A percentile compares a stretch with the other conserved stretches of the same genome.
These are phyloP conservation scores for Candida tetrigidarum DNA, from an alignment of 1,139 yeast species.

Conservation along the genomic window DNA sequence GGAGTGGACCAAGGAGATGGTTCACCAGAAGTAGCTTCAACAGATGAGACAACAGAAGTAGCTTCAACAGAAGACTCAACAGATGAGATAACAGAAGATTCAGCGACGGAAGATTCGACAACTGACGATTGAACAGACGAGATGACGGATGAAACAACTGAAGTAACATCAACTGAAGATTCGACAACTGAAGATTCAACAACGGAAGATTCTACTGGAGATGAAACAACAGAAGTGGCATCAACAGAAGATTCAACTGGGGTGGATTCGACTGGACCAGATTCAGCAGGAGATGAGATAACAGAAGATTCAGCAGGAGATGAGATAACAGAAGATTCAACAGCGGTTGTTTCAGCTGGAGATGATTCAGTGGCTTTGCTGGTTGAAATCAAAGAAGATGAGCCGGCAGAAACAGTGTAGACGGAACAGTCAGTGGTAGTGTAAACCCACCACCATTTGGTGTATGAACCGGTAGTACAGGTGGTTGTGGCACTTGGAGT, in stretches of 20 bases:
- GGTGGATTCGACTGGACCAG: not conserved
- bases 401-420: not conserved
- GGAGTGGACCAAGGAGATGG: too few species aligned
- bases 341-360: conserved; percentile 5
- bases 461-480: conserved; percentile 1
- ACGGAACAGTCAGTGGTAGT: conserved; percentile 1
- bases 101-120: not conserved
- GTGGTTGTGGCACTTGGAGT: conserved; percentile 1
- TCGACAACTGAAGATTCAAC: not conserved
- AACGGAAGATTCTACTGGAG: not conserved
- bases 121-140: conserved; percentile 22
- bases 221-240: not conserved
- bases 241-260: not conserved
- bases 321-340: conserved; percentile 20
- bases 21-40: not conserved
- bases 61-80: not conserved
- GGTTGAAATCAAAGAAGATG: conserved; percentile 13
- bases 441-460: not conserved
- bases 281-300: not conserved
- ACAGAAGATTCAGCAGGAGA: not conserved
- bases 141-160: not conserved
- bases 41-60: not conserved
- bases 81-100: not conserved
- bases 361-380: conserved; percentile 17
- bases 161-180: not conserved